A percentile compares a stretch with the other conserved stretches of the same genome.
Conservation (phyloP, 108 stramenopile species). For the Nannochloropsis oceanica region DNA sequence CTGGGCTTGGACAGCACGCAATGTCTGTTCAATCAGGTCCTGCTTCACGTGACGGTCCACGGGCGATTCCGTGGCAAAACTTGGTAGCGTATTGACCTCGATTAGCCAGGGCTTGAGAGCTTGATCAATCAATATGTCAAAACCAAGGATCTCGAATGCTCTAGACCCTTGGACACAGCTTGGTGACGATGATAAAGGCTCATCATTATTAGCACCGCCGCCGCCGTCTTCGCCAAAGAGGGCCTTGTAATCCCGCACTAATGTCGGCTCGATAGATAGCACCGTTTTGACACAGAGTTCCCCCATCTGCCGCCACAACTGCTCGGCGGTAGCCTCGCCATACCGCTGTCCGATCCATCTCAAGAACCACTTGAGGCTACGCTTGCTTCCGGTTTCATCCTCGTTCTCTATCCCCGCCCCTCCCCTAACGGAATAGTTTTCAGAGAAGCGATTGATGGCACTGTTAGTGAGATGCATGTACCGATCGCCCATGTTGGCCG, state of each 20-base stretch:
- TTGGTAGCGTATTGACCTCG: slow-evolving; percentile 59
- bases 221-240: slow-evolving; percentile 14
- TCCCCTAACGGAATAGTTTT: slow-evolving; percentile 9
- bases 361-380: slow-evolving; percentile 53
- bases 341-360: slow-evolving; percentile 34
- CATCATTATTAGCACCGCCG: not conserved
- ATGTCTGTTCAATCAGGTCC: slow-evolving; percentile 8
- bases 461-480: slow-evolving; percentile 80
- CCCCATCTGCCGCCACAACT: slow-evolving; percentile 45
- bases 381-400: slow-evolving; percentile 39
- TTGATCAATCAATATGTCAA: slow-evolving; percentile 67
- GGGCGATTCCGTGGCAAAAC: slow-evolving; percentile 43
- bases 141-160: slow-evolving; percentile 57
- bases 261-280: slow-evolving; percentile 46
- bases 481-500: slow-evolving; percentile 44
- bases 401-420: not conserved
- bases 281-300: slow-evolving; percentile 49
- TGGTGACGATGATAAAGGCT: not conserved
- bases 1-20: not conserved
- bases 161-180: not conserved
- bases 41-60: slow-evolving; percentile 39
- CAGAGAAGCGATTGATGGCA: slow-evolving; percentile 47
- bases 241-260: slow-evolving; percentile 43
- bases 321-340: slow-evolving; percentile 32
- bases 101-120: slow-evolving; percentile 60